phyloP scores from a whole-genome alignment of 306 rosid genomes.

The Lathyrus aphaca region DNA sequence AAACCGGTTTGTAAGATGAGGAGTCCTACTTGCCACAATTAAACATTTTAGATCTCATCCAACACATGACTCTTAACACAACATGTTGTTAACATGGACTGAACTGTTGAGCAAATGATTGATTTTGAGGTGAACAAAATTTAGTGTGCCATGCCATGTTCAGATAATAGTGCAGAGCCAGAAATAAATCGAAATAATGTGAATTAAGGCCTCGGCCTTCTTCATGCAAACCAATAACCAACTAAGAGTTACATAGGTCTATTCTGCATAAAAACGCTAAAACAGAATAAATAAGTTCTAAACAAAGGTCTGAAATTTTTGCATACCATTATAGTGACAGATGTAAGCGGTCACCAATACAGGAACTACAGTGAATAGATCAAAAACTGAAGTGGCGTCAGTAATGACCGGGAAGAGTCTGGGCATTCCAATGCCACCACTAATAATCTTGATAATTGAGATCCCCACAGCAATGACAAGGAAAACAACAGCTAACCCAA shows the following conservation, averaged over 20 bases:
- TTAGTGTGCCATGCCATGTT: background rate
- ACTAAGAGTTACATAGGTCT: background rate
- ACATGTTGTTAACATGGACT: conserved; percentile 5
- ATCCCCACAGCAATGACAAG: conserved; percentile 88
- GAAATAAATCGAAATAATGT: conserved; percentile 11
- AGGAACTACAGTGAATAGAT: conserved; percentile 78
- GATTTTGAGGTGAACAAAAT: background rate
- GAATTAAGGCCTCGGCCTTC: conserved; percentile 5
- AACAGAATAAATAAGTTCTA: conserved; percentile 16
- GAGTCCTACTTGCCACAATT: too few relatives aligned
- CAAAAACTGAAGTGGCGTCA: conserved; percentile 56
- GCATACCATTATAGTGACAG: conserved; percentile 87
- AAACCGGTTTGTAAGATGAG: background rate
- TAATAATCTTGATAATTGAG: conserved; percentile 65
- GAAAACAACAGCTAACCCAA: conserved; percentile 79
- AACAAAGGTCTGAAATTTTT: conserved; percentile 20
- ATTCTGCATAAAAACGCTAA: conserved; percentile 19
- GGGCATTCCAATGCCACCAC: conserved; percentile 78
- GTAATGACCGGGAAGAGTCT: conserved; percentile 69
- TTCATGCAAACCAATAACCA: background rate
- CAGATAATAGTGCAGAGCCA: background rate
- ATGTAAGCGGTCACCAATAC: conserved; percentile 80
- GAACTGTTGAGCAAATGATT: background rate
- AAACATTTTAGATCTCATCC: too few relatives aligned
- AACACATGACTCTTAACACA: background rate